Evolutionary conservation across 306 rosid genomes (phyloP).

Genomic region (Erythrophleum fordii): DNA sequence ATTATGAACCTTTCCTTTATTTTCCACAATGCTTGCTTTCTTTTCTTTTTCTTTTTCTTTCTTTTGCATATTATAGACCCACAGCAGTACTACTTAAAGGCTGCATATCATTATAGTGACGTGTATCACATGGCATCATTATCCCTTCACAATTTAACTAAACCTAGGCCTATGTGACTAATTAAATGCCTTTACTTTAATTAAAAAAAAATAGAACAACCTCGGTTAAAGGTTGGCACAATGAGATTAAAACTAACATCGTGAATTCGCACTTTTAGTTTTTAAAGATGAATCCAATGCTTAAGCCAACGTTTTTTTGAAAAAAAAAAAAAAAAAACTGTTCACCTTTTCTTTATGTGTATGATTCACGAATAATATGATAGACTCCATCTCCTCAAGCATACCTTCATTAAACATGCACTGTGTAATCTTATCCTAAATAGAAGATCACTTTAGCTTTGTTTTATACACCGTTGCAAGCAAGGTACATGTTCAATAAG

Average conservation of each 20-base stretch:
- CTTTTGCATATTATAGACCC: not conserved
- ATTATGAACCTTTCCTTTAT: not conserved
- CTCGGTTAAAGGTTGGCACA: not conserved
- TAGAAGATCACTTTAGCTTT: constrained; percentile 35
- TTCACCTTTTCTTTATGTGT: not conserved
- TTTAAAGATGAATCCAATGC: not conserved
- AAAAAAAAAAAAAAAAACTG: not conserved
- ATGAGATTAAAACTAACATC: not conserved
- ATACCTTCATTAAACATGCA: not conserved
- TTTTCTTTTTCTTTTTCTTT: not conserved
- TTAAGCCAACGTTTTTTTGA: not conserved
- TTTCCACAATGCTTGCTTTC: not conserved
- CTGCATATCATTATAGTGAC: not conserved
- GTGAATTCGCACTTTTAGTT: not conserved
- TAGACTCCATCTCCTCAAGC: not conserved
- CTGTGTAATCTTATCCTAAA: not conserved
- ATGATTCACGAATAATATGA: not conserved
- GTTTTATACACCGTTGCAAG: constrained; percentile 51
- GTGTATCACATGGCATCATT: not conserved
- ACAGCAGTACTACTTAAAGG: not conserved
- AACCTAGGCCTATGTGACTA: too few species aligned
- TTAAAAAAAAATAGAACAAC: too few species aligned
- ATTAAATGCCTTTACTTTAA: too few species aligned
- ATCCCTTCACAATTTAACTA: too few species aligned
- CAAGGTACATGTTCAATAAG: constrained; percentile 62